Evolutionary conservation across 495 filamentous ascomycete species (phyloP).

Genomic region (Aspergillus nanangensis): DNA sequence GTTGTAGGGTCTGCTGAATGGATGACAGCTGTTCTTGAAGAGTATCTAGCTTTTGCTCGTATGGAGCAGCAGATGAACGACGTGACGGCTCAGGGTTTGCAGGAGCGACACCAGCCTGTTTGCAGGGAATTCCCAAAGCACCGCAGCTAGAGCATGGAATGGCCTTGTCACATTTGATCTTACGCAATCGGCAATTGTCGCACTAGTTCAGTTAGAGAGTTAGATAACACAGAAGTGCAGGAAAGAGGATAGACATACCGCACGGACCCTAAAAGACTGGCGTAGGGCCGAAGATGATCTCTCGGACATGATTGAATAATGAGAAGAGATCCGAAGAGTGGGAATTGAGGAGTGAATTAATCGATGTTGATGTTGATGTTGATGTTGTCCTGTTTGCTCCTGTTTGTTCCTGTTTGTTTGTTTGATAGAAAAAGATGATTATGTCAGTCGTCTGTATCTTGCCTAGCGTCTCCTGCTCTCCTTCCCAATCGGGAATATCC

Average conservation of each 20-base stretch:
- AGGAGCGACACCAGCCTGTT: constrained; percentile 1
- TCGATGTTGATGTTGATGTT: too few species aligned
- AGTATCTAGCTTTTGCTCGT: constrained; percentile 16
- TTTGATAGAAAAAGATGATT: too few species aligned
- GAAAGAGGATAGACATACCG: constrained; percentile 10
- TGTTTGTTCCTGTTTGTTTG: too few species aligned
- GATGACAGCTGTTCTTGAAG: constrained; percentile 19
- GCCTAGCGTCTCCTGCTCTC: too few species aligned
- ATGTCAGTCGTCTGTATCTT: too few species aligned
- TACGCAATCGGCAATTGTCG: constrained; percentile 24
- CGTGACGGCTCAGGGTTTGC: neutral
- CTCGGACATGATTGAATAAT: constrained; percentile 12
- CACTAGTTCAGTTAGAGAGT: constrained; percentile 6
- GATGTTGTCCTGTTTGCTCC: too few species aligned
- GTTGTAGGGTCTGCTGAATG: constrained; percentile 13
- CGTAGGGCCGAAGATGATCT: constrained; percentile 1
- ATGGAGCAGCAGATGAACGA: neutral
- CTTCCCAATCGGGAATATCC: too few species aligned
- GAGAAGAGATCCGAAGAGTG: too few species aligned
- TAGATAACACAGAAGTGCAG: neutral
- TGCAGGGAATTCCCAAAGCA: constrained; percentile 16
- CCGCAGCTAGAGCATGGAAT: constrained; percentile 21
- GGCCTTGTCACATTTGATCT: constrained; percentile 25
- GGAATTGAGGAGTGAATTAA: too few species aligned
- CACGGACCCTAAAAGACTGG: constrained; percentile 18